phyloP scores from a whole-genome alignment of 768 basidiomycete species.

The Kockovaella imperatae region DNA sequence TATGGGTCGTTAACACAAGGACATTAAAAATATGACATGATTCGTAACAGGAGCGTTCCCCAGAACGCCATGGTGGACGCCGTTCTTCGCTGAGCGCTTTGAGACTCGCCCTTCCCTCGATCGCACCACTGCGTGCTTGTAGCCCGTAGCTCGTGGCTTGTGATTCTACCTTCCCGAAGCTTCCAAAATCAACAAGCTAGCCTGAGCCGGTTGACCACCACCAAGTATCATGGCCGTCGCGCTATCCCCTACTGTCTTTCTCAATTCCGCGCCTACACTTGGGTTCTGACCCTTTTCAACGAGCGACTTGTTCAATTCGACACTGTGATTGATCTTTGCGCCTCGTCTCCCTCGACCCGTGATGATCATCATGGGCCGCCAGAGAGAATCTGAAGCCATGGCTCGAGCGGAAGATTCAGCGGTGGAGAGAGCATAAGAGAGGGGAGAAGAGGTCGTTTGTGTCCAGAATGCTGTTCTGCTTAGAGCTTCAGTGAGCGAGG shows the following conservation, averaged over 20 bases:
- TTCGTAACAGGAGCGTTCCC: not conserved
- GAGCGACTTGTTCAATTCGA: constrained; percentile 60
- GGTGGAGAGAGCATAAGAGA: constrained; percentile 50
- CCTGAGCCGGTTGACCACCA: constrained; percentile 35
- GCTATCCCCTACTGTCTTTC: constrained; percentile 78
- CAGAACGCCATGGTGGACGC: too few species aligned
- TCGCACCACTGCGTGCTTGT: not conserved
- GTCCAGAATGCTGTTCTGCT: constrained; percentile 59
- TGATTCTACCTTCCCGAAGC: constrained; percentile 17
- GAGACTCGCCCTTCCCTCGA: too few species aligned
- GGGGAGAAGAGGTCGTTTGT: constrained; percentile 40
- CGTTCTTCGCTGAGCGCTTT: too few species aligned
- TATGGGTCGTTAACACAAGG: not conserved
- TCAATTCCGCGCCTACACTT: constrained; percentile 55
- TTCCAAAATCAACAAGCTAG: constrained; percentile 45
- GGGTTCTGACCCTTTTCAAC: constrained; percentile 51
- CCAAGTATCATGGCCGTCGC: constrained; percentile 66
- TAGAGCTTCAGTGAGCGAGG: constrained; percentile 47
- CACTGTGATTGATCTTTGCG: constrained; percentile 54
- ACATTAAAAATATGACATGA: not conserved
- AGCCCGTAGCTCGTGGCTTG: not conserved
- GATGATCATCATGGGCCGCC: constrained; percentile 56
- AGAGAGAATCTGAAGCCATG: too few species aligned
- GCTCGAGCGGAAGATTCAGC: constrained; percentile 48
- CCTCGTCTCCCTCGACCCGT: constrained; percentile 58